Evolutionary conservation across 306 rosid genomes (phyloP).

Genomic region (Casuarina cunninghamiana): DNA sequence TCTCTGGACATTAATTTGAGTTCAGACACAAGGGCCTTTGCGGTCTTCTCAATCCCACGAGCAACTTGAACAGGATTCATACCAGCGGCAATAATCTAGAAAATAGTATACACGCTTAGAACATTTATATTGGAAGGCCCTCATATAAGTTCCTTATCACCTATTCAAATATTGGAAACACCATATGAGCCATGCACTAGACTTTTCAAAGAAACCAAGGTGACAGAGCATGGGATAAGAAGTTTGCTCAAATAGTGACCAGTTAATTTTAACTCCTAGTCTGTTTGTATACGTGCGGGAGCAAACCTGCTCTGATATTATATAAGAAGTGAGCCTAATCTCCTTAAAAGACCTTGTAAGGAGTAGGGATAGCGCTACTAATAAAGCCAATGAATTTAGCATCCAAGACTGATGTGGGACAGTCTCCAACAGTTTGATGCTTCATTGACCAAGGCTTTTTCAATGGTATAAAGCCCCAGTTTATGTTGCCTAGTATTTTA

Average conservation of each 20-base stretch:
- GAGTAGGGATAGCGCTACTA: too few relatives aligned
- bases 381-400: too few relatives aligned
- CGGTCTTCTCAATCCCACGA: slow-evolving; percentile 89
- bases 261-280: too few relatives aligned
- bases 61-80: slow-evolving; percentile 90
- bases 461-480: background rate
- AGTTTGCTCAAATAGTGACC: background rate
- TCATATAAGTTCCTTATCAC: background rate
- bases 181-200: background rate
- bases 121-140: background rate
- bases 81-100: slow-evolving; percentile 84
- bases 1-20: slow-evolving; percentile 75
- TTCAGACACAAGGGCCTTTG: slow-evolving; percentile 75
- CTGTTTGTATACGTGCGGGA: too few relatives aligned
- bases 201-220: background rate
- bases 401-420: too few relatives aligned
- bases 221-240: background rate
- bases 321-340: too few relatives aligned
- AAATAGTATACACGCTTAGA: slow-evolving; percentile 12
- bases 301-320: too few relatives aligned
- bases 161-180: background rate
- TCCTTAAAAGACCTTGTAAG: too few relatives aligned
- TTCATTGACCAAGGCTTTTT: background rate
- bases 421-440: too few relatives aligned
- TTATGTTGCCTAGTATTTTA: background rate